These are phyloP conservation scores for Salix koriyanagi DNA, from an alignment of 345 rosid genomes.

Conservation along the genomic window DNA sequence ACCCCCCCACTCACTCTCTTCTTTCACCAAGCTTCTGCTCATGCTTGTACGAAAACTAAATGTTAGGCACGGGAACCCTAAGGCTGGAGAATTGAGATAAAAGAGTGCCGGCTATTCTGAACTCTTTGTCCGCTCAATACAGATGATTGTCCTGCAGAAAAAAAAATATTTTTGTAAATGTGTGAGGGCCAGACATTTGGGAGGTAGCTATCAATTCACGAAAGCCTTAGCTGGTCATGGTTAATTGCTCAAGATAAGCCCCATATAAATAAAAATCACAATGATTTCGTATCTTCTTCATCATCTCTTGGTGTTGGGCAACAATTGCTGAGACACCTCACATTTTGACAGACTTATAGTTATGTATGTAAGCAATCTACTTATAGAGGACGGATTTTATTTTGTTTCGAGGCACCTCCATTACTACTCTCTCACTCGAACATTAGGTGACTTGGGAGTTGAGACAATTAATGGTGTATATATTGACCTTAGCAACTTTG, in stretches of 20 bases:
- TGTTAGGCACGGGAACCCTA: conserved; percentile 17
- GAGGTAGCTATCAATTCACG: neutral
- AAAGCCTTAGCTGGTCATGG: neutral
- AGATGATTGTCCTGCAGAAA: neutral
- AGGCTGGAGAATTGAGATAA: conserved; percentile 11
- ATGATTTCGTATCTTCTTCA: too few species aligned
- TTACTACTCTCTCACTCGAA: too few species aligned
- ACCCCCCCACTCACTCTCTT: conserved; percentile 11
- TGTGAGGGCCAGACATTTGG: neutral
- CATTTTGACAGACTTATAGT: too few species aligned
- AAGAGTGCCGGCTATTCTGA: neutral
- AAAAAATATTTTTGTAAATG: neutral
- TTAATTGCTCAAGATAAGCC: neutral
- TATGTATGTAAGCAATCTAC: too few species aligned
- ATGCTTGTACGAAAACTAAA: neutral
- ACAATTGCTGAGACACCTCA: neutral
- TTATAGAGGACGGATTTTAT: too few species aligned
- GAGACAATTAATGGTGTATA: too few species aligned
- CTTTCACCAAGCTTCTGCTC: neutral
- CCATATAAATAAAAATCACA: neutral
- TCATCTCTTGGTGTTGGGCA: neutral
- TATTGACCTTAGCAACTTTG: too few species aligned
- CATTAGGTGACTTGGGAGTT: too few species aligned
- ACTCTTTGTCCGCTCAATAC: conserved; percentile 14
- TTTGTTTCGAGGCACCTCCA: neutral